Conservation (phyloP, 768 basidiomycete genomes). For the Lactarius evosmus region DNA sequence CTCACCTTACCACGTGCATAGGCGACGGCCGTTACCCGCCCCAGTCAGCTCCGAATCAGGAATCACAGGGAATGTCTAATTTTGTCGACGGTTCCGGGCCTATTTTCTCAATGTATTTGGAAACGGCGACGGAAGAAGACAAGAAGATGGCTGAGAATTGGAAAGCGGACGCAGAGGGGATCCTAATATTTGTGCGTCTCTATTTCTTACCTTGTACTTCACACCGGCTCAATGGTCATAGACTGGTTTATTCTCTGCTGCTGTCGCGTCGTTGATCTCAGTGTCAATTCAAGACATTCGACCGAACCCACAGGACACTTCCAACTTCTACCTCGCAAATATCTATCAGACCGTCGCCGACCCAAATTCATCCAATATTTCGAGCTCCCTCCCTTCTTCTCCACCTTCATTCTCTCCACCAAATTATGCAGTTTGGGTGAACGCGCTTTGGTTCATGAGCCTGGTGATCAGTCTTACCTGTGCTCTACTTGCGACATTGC, state of each 20-base stretch:
- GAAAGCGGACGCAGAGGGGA: not conserved
- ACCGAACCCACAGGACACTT: not conserved
- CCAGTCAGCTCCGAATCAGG: not conserved
- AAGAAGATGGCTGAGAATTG: not conserved
- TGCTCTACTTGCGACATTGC: not conserved
- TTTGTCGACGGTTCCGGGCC: not conserved
- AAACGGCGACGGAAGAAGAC: not conserved
- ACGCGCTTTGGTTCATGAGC: slow-evolving; percentile 5
- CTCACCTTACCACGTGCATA: too few species aligned
- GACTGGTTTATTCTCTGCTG: slow-evolving; percentile 6
- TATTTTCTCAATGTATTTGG: slow-evolving; percentile 3
- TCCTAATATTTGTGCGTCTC: not conserved
- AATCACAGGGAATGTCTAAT: not conserved
- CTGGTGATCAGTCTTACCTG: not conserved
- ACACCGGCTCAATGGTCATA: not conserved
- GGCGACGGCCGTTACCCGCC: not conserved
- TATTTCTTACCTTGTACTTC: not conserved
- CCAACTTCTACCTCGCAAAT: not conserved
- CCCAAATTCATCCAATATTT: not conserved
- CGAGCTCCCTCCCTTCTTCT: not conserved
- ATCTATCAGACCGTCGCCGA: not conserved
- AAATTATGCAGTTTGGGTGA: not conserved
- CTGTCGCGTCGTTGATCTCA: not conserved
- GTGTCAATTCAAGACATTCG: not conserved
- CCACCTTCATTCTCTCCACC: not conserved